Conservation (phyloP, 1,284 basidiomycete genomes). For the Agaricales sp. region DNA sequence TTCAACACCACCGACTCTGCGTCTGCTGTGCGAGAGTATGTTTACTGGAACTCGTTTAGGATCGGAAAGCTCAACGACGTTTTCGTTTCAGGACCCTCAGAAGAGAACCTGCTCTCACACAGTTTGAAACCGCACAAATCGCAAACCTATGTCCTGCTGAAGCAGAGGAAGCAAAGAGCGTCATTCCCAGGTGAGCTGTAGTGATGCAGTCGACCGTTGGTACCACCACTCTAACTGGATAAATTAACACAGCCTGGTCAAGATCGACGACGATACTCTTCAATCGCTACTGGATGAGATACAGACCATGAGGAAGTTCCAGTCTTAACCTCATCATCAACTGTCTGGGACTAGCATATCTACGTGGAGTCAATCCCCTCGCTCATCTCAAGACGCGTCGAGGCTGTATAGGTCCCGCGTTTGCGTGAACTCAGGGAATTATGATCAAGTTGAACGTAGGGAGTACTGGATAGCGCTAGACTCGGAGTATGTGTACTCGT, state of each 20-base stretch:
- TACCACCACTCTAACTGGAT: no score
- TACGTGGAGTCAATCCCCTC: no score
- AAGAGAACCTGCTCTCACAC: slow-evolving; percentile 68
- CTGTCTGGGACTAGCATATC: no score
- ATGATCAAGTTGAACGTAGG: no score
- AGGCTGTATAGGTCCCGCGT: no score
- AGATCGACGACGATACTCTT: slow-evolving; percentile 79
- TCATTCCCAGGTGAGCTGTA: slow-evolving; percentile 73
- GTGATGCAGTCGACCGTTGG: slow-evolving; percentile 9
- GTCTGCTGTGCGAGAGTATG: slow-evolving; percentile 82
- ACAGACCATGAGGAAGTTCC: slow-evolving; percentile 83
- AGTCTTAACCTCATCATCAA: slow-evolving; percentile 35
- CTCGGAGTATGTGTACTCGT: no score
- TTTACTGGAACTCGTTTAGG: slow-evolving; percentile 10
- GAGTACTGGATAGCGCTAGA: no score
- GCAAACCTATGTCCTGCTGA: slow-evolving; percentile 84
- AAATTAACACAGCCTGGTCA: slow-evolving; percentile 62
- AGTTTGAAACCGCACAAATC: slow-evolving; percentile 89
- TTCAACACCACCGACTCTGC: slow-evolving; percentile 84
- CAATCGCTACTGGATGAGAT: slow-evolving; percentile 80
- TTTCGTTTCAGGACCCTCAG: slow-evolving; percentile 46
- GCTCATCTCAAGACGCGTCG: no score
- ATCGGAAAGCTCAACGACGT: background rate
- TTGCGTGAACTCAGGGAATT: no score
- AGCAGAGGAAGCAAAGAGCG: slow-evolving; percentile 85